Percentiles rank a stretch among this genome's conserved stretches.
Conservation (phyloP, 257 asterid species). For the Perilla frutescens region DNA sequence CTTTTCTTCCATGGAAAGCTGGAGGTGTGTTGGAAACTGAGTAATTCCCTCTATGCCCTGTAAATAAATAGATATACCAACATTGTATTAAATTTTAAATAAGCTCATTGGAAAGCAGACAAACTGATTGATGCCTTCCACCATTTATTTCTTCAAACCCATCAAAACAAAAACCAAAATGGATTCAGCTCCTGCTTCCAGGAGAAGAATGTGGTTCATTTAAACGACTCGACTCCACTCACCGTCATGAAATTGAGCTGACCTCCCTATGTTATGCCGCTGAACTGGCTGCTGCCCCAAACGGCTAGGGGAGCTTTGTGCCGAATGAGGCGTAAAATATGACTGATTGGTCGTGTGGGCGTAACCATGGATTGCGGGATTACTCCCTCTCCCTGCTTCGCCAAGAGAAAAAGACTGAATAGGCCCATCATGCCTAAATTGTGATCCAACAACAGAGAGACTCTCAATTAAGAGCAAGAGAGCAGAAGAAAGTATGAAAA, state of each 20-base stretch:
- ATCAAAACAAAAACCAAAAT: background rate
- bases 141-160: background rate
- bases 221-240: slow-evolving; percentile 53
- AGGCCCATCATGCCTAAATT: slow-evolving; percentile 64
- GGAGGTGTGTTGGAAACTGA: slow-evolving; percentile 63
- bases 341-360: slow-evolving; percentile 56
- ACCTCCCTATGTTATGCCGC: slow-evolving; percentile 68
- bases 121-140: background rate
- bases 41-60: slow-evolving; percentile 79
- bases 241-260: slow-evolving; percentile 61
- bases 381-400: slow-evolving; percentile 59
- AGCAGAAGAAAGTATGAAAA: slow-evolving; percentile 5
- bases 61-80: slow-evolving; percentile 36
- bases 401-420: slow-evolving; percentile 62
- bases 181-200: slow-evolving; percentile 29
- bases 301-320: slow-evolving; percentile 74
- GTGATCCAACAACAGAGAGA: slow-evolving; percentile 30
- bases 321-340: slow-evolving; percentile 59
- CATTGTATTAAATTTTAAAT: background rate
- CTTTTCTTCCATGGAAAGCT: slow-evolving; percentile 67
- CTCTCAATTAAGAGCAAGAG: slow-evolving; percentile 4
- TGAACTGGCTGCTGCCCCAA: slow-evolving; percentile 65
- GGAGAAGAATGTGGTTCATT: slow-evolving; percentile 49
- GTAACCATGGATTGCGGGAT: slow-evolving; percentile 58
- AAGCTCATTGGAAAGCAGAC: background rate